A percentile compares a stretch with the other conserved stretches of the same genome.
Evolutionary conservation across 331 rosid genomes (phyloP).

Genomic region (Spiraea crenata): DNA sequence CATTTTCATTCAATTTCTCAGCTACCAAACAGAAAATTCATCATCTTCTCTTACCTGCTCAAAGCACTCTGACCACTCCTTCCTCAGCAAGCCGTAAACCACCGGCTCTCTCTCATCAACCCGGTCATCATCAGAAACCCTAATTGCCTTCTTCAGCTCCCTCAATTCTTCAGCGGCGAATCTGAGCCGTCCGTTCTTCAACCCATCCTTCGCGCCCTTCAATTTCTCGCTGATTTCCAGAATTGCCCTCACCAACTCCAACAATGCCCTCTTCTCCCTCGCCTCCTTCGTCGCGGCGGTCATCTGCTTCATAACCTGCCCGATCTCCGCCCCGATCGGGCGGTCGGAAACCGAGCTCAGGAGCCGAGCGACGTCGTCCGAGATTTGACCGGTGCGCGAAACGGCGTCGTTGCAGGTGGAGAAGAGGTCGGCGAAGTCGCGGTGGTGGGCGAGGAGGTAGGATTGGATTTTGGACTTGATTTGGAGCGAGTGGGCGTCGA

Average conservation of each 20-base stretch:
- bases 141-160: constrained; percentile 57
- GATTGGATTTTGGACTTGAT: constrained; percentile 73
- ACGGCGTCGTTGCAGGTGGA: constrained; percentile 69
- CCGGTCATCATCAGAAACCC: constrained; percentile 33
- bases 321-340: constrained; percentile 55
- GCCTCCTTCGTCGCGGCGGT: constrained; percentile 50
- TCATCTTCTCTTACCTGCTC: constrained; percentile 55
- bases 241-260: constrained; percentile 57
- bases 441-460: constrained; percentile 67
- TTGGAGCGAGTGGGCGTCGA: constrained; percentile 86
- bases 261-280: constrained; percentile 56
- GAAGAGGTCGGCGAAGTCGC: constrained; percentile 69
- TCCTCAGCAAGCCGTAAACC: constrained; percentile 71
- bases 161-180: constrained; percentile 67
- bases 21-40: constrained; percentile 2
- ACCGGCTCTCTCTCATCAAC: constrained; percentile 58
- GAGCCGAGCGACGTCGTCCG: constrained; percentile 44
- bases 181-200: constrained; percentile 57
- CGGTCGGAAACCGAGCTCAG: constrained; percentile 46
- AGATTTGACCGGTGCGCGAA: constrained; percentile 45
- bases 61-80: constrained; percentile 79
- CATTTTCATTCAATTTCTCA: constrained; percentile 6
- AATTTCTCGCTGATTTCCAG: constrained; percentile 47
- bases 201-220: constrained; percentile 54
- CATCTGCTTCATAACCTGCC: constrained; percentile 55